Conservation (phyloP, 768 basidiomycete genomes). For the Psilocybe cubensis region DNA sequence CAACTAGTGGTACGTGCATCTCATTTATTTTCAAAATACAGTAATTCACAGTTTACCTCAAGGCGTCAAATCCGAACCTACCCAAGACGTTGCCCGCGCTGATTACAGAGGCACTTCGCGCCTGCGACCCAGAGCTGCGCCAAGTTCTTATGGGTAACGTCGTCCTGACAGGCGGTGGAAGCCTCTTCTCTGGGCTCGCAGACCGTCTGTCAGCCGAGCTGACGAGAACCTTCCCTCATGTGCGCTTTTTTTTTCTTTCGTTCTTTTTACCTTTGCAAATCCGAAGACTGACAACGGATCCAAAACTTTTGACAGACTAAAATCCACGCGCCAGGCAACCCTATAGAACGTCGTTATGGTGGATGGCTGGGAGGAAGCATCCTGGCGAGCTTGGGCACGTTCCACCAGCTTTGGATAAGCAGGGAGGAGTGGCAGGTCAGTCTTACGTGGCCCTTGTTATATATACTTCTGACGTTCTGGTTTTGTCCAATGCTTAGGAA, state of each 20-base stretch:
- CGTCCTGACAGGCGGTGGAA: constrained; percentile 95
- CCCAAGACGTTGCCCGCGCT: constrained; percentile 80
- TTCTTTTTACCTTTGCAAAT: background rate
- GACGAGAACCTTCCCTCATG: constrained; percentile 73
- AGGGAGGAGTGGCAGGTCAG: constrained; percentile 90
- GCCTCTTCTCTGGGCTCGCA: constrained; percentile 80
- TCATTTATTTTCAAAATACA: constrained; percentile 7
- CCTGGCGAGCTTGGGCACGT: constrained; percentile 92
- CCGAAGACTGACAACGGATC: too few species aligned
- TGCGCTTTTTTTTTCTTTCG: constrained; percentile 41
- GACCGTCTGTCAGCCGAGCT: constrained; percentile 86
- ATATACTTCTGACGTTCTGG: too few species aligned
- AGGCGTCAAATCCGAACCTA: constrained; percentile 63
- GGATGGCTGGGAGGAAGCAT: constrained; percentile 98
- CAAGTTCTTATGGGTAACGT: constrained; percentile 91
- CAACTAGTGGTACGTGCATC: constrained; percentile 50
- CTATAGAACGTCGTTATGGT: constrained; percentile 87
- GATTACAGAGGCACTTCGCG: constrained; percentile 75
- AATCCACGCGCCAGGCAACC: constrained; percentile 91
- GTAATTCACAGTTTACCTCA: background rate
- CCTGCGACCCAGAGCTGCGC: constrained; percentile 91
- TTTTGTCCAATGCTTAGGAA: constrained; percentile 49
- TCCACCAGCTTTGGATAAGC: constrained; percentile 97
- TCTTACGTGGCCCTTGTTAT: too few species aligned
- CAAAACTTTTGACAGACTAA: constrained; percentile 63